Base-by-base conservation (phyloP, 2,329 filamentous ascomycete genomes). In the Aspergillus candidus region DNA sequence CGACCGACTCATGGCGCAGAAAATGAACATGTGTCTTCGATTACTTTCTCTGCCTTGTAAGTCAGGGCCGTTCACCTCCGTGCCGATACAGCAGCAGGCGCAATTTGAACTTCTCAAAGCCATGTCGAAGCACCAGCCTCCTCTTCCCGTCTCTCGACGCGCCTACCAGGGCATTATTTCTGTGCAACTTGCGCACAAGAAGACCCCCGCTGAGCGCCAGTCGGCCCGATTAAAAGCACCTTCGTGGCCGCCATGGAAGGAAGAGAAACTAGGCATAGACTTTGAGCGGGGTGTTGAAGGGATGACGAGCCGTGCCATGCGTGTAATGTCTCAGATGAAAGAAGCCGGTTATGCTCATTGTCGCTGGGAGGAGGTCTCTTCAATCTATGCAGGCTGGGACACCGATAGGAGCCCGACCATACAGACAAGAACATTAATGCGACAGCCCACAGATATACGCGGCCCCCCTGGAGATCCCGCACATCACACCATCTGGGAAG, bases 161-260 rank as follows among this genome's bases (percentile, higher is more conserved):
- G 80, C 80, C 4, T 83, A 82, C 57, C 70, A 74, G 43, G 76
- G 74, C 22, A 66, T 83, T 12, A 63, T 73, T 30, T 69, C 70
- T 2, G 69, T 78, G n/a, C 79, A 83, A 53, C 62, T 83, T 11
- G 72, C 75, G 5, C 77, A 77, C 43, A 66, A 65, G 35, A 83
- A 83, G 58, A 80, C 78, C 1, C 32, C 53, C 0, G 62, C 66
- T 22, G 80, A 84, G 54, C 72, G 66, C 22, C 69, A 77, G 46
- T 83, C 78, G 72, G 79, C 79, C 3, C 65, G 70, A 35, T 65
- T 82, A 14, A 81, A 83, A 64, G 72, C 77, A 3, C 64, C 72
- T 7, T 79, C 77, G 6, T 84, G 80, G 80, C 80, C 80, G 11
- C 80, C 80, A 0, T 84, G 79, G 79, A 82, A 81, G 58, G 74